A percentile compares a stretch with the other conserved stretches of the same genome.
These are phyloP conservation scores for Cordyceps fumosorosea DNA, from an alignment of 2,329 filamentous ascomycete genomes.

Conservation along the genomic window DNA sequence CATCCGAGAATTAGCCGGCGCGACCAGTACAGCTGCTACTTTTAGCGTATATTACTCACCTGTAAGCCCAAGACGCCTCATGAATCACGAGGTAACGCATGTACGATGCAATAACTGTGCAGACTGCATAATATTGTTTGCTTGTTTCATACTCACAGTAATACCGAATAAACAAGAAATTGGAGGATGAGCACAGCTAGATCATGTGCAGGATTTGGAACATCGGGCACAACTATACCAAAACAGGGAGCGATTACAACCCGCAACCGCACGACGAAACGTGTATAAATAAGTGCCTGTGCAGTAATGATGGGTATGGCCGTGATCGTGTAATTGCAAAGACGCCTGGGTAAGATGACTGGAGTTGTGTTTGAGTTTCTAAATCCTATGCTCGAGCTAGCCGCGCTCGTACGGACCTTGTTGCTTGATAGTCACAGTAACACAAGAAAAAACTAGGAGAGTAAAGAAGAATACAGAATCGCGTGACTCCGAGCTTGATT, in stretches of 20 bases:
- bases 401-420: too few species aligned
- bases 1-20: slow-evolving; percentile 4
- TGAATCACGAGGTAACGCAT: not conserved
- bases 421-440: not conserved
- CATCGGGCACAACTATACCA: too few species aligned
- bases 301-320: too few species aligned
- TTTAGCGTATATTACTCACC: not conserved
- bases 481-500: not conserved
- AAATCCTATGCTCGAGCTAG: too few species aligned
- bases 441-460: not conserved
- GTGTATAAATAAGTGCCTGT: too few species aligned
- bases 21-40: not conserved
- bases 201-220: too few species aligned
- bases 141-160: not conserved
- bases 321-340: too few species aligned
- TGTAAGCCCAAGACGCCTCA: not conserved
- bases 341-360: too few species aligned
- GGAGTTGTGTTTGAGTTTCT: too few species aligned
- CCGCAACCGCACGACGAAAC: too few species aligned
- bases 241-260: too few species aligned
- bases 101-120: not conserved
- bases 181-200: not conserved
- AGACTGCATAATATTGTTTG: not conserved
- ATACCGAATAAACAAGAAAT: not conserved
- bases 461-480: not conserved